Evolutionary conservation across 2,329 filamentous ascomycete genomes (phyloP), one percentile per base, ranked within the genome.

Genomic region (Aspergillus fructus): DNA sequence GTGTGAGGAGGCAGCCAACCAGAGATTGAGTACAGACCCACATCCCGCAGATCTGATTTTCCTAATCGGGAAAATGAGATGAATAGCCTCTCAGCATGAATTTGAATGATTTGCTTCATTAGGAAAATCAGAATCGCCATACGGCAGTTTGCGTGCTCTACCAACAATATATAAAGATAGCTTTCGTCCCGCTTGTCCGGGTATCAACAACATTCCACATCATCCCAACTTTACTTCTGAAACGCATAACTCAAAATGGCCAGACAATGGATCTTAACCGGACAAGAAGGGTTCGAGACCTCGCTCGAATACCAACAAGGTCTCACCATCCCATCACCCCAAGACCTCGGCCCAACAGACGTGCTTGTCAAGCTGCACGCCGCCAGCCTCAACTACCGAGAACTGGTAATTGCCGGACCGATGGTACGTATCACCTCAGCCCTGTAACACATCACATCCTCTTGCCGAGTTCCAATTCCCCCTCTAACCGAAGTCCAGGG

Each of bases 371-470:
- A 47, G 41, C 11, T 56, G 11, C 27, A 56, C 13, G 54, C 54
- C 13, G 54, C 54, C 7, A 56, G 54, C 19, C 49, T 56, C 11
- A 56, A 56, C 54, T 56, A 56, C 30, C 54, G 54, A 12, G 54
- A 56, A n/a, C 5, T 56, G n/a, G 39, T 48, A 12, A 56, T 56
- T n/a, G 48, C 54, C 15, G 34, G 42, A 4, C 54, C 54, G 2
- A 41, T 6, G n/a, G 54, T 56, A 55, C 27, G 37, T 17, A 11
- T 12, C 27, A 21, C 21, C 4, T 21, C 21, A 30, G 21, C 41
- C 34, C 6, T 6, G 23, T 1, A 51, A 21, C 11, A 8, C 9
- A 17, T 5, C 12, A 1, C 3, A 21, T 21, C 21, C 21, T 21
- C 21, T 7, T 24, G 24, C 24, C 6, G 24, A 24, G 27, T 11